A percentile compares a stretch with the other conserved stretches of the same genome.
Evolutionary conservation across 768 basidiomycete genomes (phyloP).

Genomic region (Pulveroboletus sp.): DNA sequence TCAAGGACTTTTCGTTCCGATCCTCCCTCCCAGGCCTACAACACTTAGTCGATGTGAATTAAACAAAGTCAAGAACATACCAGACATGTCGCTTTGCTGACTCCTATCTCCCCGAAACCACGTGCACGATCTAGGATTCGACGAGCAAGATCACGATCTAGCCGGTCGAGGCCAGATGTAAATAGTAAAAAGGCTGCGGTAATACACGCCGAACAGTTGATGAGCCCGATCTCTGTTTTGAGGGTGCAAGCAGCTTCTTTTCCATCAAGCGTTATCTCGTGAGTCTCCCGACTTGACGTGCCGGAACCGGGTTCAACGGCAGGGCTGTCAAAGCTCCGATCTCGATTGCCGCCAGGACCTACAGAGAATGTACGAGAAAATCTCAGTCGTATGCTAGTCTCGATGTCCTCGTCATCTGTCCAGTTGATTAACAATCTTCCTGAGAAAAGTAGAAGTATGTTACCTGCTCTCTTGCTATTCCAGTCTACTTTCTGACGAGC

Average conservation of each 20-base stretch:
- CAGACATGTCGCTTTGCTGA: slow-evolving; percentile 28
- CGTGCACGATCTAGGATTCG: slow-evolving; percentile 17
- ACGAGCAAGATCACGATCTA: slow-evolving; percentile 18
- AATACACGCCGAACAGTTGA: slow-evolving; percentile 34
- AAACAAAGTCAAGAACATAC: slow-evolving; percentile 24
- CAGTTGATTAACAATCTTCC: slow-evolving; percentile 4
- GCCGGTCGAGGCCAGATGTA: slow-evolving; percentile 15
- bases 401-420: slow-evolving; percentile 81
- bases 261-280: slow-evolving; percentile 44
- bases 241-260: slow-evolving; percentile 46
- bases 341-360: slow-evolving; percentile 16
- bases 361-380: slow-evolving; percentile 22
- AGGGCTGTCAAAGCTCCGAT: slow-evolving; percentile 9
- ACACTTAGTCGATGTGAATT: slow-evolving; percentile 4
- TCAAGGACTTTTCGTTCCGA: slow-evolving; percentile 24
- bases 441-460: slow-evolving; percentile 9
- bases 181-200: slow-evolving; percentile 19
- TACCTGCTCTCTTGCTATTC: slow-evolving; percentile 89
- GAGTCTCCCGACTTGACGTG: slow-evolving; percentile 22
- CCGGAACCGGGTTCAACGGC: slow-evolving; percentile 14
- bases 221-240: slow-evolving; percentile 21
- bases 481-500: slow-evolving; percentile 62
- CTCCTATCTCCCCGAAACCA: slow-evolving; percentile 20
- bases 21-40: slow-evolving; percentile 14
- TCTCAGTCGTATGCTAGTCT: slow-evolving; percentile 57